Conservation (phyloP, 148 eudicot genomes). For the Rhododendron henanense region DNA sequence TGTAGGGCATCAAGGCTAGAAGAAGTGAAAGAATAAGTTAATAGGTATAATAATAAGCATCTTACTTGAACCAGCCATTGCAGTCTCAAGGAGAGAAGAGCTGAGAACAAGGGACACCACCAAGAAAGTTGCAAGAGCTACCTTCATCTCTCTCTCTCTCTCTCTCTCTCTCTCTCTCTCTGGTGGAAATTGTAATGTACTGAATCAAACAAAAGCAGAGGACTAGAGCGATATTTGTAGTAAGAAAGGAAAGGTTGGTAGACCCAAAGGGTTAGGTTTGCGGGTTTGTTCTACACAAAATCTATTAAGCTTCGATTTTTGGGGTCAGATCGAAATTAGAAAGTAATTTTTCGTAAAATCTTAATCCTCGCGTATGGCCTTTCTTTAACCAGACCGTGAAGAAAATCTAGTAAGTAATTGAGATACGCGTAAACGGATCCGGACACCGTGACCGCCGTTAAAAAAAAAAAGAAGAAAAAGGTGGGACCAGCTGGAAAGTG, state of each 20-base stretch:
- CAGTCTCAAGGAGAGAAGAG: constrained; percentile 26
- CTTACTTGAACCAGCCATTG: constrained; percentile 17
- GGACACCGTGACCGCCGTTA: background rate
- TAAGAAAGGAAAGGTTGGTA: background rate
- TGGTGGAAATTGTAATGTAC: background rate
- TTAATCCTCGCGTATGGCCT: background rate
- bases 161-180: background rate
- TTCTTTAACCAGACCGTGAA: background rate
- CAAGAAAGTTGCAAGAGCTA: constrained; percentile 21
- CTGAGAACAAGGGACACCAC: constrained; percentile 22
- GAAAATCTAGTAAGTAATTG: background rate
- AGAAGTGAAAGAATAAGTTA: background rate
- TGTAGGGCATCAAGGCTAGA: background rate
- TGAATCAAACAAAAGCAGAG: background rate
- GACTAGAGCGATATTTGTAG: background rate
- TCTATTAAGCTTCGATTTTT: background rate
- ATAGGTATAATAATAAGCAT: background rate
- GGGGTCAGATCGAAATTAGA: too few species aligned
- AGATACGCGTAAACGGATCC: background rate
- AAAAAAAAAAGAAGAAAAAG: background rate
- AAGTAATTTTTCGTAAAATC: too few species aligned
- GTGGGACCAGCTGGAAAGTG: background rate
- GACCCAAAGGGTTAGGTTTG: background rate
- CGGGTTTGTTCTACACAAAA: background rate
- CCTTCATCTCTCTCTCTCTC: constrained; percentile 28